Evolutionary conservation across 225 moss, liverwort and hornwort genomes (phyloP), one percentile per base, ranked within the genome.

Genomic region (Lunularia cruciata): DNA sequence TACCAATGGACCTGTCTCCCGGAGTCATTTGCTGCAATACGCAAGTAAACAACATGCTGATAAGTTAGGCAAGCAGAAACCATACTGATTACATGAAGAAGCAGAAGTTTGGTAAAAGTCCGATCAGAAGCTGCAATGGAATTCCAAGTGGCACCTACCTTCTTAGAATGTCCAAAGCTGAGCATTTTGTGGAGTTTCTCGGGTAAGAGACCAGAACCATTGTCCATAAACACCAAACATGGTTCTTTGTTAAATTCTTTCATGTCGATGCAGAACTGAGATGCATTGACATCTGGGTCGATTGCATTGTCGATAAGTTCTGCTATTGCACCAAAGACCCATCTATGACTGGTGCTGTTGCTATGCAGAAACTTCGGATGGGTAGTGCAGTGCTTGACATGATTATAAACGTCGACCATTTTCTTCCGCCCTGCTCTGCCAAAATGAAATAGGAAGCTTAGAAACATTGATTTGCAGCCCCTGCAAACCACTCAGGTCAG

Each of bases 191-290:
- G 84, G 30, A 84, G 71, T 60, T 77, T 80, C 77, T 77, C 84
- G 18, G 84, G 80, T 62, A 63, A 57, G 43, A 84, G 49, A 63
- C 84, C 84, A 55, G 76, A 84, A 46, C 84, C 84, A 69, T 84
- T 84, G 68, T 84, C 84, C 84, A 84, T 84, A 43, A 84, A 84
- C 19, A 84, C 84, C 49, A 84, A 47, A 61, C 84, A 84, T 13
- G 84, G 80, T 58, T 77, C 74, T 20, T 67, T 74, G 35, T 81
- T 72, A 45, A 84, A 84, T 63, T 84, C 84, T 38, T 84, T 80
- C 84, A 84, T 84, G 40, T 84, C 84, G 57, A 84, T 84, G 63
- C 84, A 84, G 34, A 84, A 84, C 65, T 84, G 84, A 58, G 84
- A 84, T 38, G 84, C 84, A 63, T 79, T 77, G 74, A 84, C 84